phyloP scores from a whole-genome alignment of 164 flowering plant genomes.

The Akebia trifoliata region DNA sequence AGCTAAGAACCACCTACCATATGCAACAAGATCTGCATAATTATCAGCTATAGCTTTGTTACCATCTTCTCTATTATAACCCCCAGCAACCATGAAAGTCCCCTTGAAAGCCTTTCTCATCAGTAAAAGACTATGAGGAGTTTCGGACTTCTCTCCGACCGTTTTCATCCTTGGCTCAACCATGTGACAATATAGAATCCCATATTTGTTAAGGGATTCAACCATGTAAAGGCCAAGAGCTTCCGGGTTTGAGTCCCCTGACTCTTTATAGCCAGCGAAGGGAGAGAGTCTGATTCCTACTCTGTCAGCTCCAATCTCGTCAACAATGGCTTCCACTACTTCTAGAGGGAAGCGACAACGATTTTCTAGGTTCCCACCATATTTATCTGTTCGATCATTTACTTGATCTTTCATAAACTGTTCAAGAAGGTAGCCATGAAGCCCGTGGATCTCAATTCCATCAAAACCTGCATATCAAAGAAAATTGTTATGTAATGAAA shows the following conservation, averaged over 20 bases:
- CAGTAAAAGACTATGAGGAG: conserved; percentile 15
- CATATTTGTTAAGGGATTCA: conserved; percentile 11
- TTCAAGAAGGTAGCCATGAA: conserved; percentile 20
- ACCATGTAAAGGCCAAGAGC: conserved; percentile 21
- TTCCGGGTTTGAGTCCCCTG: conserved; percentile 15
- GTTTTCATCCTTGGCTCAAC: conserved; percentile 19
- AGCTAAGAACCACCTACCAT: conserved; percentile 18
- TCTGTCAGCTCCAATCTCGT: conserved; percentile 18
- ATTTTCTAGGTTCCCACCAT: conserved; percentile 17
- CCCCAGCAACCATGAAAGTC: conserved; percentile 17
- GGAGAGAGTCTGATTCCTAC: conserved; percentile 23
- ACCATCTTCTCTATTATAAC: conserved; percentile 15
- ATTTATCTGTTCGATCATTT: conserved; percentile 16
- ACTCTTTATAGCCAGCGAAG: conserved; percentile 12
- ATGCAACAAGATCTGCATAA: conserved; percentile 16
- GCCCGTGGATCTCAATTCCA: conserved; percentile 24
- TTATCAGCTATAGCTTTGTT: conserved; percentile 17
- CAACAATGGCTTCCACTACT: conserved; percentile 17
- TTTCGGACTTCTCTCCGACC: neutral
- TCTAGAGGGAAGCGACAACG: conserved; percentile 18
- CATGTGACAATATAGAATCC: conserved; percentile 13
- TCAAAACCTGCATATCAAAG: conserved; percentile 16
- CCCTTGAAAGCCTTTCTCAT: conserved; percentile 23
- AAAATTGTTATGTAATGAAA: too few relatives aligned
- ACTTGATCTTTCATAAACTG: conserved; percentile 18